A percentile compares a stretch with the other conserved stretches of the same genome.
phyloP scores from a whole-genome alignment of 208 protist species.

The Phytomonas sp. region DNA sequence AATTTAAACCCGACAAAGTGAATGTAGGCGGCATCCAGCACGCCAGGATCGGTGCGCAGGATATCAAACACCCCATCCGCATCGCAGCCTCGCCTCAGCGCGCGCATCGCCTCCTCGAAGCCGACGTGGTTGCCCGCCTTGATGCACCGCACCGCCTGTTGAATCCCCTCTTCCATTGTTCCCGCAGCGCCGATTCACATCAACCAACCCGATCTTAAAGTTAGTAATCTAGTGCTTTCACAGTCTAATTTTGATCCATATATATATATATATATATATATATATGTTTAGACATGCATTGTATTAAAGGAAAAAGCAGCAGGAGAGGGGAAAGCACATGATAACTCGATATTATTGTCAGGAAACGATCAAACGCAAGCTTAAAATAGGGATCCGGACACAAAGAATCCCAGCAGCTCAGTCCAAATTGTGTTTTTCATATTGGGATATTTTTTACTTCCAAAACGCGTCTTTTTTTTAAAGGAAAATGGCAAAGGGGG shows the following conservation, averaged over 20 bases:
- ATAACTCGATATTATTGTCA: not conserved
- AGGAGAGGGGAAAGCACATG: not conserved
- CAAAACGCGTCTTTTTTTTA: not conserved
- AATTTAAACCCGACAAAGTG: slow-evolving; percentile 64
- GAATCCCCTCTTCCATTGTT: slow-evolving; percentile 31
- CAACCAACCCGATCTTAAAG: not conserved
- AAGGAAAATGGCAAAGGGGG: not conserved
- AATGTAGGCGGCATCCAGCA: slow-evolving; percentile 27
- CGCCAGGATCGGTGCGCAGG: slow-evolving; percentile 10
- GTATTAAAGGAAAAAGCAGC: slow-evolving; percentile 3
- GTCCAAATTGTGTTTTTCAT: not conserved
- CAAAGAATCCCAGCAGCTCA: not conserved
- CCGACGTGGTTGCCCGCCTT: slow-evolving; percentile 46
- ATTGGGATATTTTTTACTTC: not conserved
- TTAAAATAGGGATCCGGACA: not conserved
- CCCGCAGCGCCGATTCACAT: not conserved
- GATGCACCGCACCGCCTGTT: slow-evolving; percentile 37
- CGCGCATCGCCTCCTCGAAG: slow-evolving; percentile 31
- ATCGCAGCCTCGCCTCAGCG: slow-evolving; percentile 27
- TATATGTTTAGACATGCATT: not conserved
- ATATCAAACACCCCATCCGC: slow-evolving; percentile 21
- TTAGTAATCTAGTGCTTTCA: not conserved
- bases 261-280: not conserved
- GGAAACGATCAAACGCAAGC: not conserved
- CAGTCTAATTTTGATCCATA: not conserved